phyloP scores from a whole-genome alignment of 2,329 filamentous ascomycete genomes.

The Trichoderma sp. region DNA sequence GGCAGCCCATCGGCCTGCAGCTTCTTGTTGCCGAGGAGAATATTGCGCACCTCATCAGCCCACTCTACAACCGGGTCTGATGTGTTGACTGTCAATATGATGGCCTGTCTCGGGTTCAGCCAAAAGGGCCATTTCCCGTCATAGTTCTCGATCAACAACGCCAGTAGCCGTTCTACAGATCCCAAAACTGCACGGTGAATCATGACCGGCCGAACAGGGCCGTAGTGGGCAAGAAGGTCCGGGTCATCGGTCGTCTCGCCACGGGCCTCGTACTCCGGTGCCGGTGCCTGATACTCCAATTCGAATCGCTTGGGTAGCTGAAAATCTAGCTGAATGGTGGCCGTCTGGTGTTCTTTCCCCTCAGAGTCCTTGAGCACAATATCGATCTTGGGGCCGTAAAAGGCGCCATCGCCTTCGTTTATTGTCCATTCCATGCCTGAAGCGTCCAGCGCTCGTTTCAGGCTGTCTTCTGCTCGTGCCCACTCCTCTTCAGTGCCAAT shows the following conservation, averaged over 20 bases:
- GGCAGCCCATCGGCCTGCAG: conserved; percentile 29
- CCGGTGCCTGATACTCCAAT: conserved; percentile 69
- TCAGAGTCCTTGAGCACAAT: conserved; percentile 76
- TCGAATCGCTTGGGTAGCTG: conserved; percentile 81
- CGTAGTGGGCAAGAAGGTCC: conserved; percentile 48
- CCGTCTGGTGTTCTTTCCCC: conserved; percentile 84
- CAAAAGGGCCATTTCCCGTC: conserved; percentile 82
- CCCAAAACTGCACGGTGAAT: conserved; percentile 83
- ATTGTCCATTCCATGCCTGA: conserved; percentile 71
- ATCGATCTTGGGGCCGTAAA: conserved; percentile 91
- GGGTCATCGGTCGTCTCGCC: conserved; percentile 51
- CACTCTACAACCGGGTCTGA: conserved; percentile 50
- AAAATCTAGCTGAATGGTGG: conserved; percentile 86
- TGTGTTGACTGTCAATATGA: conserved; percentile 70
- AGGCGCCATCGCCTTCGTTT: conserved; percentile 80
- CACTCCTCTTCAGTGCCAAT: conserved; percentile 71
- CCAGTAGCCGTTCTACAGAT: conserved; percentile 80
- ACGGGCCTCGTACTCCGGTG: conserved; percentile 58
- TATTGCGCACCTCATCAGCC: conserved; percentile 46
- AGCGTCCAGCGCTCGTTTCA: conserved; percentile 51
- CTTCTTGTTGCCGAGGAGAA: conserved; percentile 48
- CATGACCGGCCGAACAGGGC: conserved; percentile 67
- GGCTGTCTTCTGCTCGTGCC: conserved; percentile 43
- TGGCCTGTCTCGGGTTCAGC: conserved; percentile 76
- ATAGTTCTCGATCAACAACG: conserved; percentile 79